Percentiles rank a stretch among this genome's conserved stretches.
Conservation (phyloP, 768 basidiomycete genomes). For the Cubamyces sp. region DNA sequence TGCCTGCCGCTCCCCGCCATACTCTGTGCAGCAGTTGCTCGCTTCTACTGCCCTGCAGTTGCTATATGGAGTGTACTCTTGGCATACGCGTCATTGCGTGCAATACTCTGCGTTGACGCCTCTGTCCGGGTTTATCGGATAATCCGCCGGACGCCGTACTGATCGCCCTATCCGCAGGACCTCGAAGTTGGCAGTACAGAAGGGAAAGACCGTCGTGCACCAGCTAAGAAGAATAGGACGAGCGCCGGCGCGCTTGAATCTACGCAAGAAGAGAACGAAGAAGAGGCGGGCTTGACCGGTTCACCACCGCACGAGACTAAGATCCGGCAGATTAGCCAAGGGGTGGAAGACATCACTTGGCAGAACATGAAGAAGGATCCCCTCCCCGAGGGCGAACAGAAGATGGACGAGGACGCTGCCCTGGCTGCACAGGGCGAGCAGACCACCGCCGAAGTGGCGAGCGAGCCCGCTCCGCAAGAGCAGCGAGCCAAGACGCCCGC, state of each 20-base stretch:
- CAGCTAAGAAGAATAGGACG: slow-evolving; percentile 77
- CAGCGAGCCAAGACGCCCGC: background rate
- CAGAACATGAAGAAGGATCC: slow-evolving; percentile 48
- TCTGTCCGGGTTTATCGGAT: slow-evolving; percentile 5
- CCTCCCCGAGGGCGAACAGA: slow-evolving; percentile 12
- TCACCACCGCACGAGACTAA: slow-evolving; percentile 83
- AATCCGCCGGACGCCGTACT: slow-evolving; percentile 23
- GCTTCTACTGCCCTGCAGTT: no score
- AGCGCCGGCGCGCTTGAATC: slow-evolving; percentile 50
- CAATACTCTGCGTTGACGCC: background rate
- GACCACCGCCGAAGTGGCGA: background rate
- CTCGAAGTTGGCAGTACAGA: slow-evolving; percentile 38
- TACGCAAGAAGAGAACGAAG: slow-evolving; percentile 59
- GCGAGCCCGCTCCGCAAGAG: background rate
- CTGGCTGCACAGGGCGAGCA: background rate
- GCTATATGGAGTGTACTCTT: background rate
- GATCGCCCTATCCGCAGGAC: slow-evolving; percentile 27
- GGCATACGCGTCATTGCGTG: background rate
- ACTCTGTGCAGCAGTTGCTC: no score
- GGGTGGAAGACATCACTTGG: slow-evolving; percentile 80
- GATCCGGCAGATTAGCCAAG: slow-evolving; percentile 76
- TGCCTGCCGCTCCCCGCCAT: no score
- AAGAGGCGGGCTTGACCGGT: slow-evolving; percentile 41
- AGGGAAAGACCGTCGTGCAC: slow-evolving; percentile 58
- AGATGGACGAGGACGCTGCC: slow-evolving; percentile 11